Evolutionary conservation across 2,329 filamentous ascomycete genomes (phyloP), one percentile per base, ranked within the genome.

Genomic region (Sordariomycetes sp.): DNA sequence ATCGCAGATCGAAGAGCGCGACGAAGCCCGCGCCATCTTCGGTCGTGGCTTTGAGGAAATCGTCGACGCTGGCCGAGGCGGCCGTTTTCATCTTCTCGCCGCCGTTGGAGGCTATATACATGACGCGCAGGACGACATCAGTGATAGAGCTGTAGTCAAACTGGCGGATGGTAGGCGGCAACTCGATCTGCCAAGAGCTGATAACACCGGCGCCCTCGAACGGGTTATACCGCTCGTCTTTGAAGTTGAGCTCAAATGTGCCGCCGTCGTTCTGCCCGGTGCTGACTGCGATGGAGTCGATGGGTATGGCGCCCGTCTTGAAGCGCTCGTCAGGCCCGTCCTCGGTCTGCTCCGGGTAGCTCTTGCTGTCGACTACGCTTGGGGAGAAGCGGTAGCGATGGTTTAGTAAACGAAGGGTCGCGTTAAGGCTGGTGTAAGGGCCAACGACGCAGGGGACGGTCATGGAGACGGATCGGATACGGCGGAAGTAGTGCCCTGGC

Each of bases 401-500:
- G n/a, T 14, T 30, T 6, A 34, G 12, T 5, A 37, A 20, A 8
- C 12, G 9, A 4, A 57, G 34, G 1, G 48, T 50, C n/a, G 38
- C 37, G 34, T 44, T 49, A 33, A 56, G 21, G 25, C 32, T 30
- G 4, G 43, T 49, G 35, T 54, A 53, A 3, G 58, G 57, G 0
- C 51, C 52, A 1, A 39, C 33, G 1, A 42, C 27, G 36, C 46
- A 54, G 1, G 52, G 57, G 8, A 64, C 50, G 1, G 54, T 46
- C 2, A 63, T 14, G 1, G 48, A 27, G 1, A 63, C 49, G 21
- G 47, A 41, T 14, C 44, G 46, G 36, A 62, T 55, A 6, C 55
- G 50, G 2, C 59, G 53, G 11, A 48, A 30, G 42, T 59, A 63
- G 42, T 64, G 60, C 3, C 59, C 58, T 1, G 61, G 59, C 37